Conservation (phyloP, 2,329 filamentous ascomycete genomes). For the Sclerotiophoma versabilis region DNA sequence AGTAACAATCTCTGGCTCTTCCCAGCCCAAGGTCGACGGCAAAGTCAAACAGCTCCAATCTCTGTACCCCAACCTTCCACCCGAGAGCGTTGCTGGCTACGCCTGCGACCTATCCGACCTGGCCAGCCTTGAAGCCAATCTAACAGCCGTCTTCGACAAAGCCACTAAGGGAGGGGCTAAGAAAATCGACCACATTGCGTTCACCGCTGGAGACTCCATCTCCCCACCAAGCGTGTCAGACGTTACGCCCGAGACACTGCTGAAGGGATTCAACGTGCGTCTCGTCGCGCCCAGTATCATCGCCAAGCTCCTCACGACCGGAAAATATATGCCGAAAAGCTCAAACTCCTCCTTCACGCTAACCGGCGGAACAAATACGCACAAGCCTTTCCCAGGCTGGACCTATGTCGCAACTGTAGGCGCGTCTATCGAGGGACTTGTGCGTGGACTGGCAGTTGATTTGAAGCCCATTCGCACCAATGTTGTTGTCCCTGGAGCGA, state of each 20-base stretch:
- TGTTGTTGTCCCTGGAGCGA: conserved; percentile 50
- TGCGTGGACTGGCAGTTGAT: conserved; percentile 51
- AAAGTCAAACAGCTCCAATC: conserved; percentile 57
- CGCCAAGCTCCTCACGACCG: conserved; percentile 49
- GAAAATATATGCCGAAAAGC: conserved; percentile 42
- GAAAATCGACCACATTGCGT: conserved; percentile 45
- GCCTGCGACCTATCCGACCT: conserved; percentile 39
- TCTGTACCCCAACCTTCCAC: conserved; percentile 45
- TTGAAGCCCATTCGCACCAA: conserved; percentile 54
- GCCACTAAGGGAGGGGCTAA: conserved; percentile 33
- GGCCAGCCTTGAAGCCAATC: conserved; percentile 35
- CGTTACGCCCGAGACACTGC: conserved; percentile 30
- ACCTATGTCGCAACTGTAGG: conserved; percentile 36
- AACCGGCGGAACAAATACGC: conserved; percentile 49
- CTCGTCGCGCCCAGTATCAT: conserved; percentile 47
- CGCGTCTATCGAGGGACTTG: conserved; percentile 41
- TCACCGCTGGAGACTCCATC: conserved; percentile 38
- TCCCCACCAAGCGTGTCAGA: conserved; percentile 33
- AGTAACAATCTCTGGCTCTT: conserved; percentile 68
- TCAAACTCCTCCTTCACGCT: conserved; percentile 49
- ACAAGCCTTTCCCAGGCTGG: conserved; percentile 47
- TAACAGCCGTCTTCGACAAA: conserved; percentile 38
- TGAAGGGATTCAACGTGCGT: conserved; percentile 41
- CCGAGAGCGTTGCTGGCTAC: conserved; percentile 31
- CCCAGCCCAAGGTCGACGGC: conserved; percentile 56